A percentile compares a stretch with the other conserved stretches of the same genome.
These are phyloP conservation scores for Cryptosporidium tyzzeri DNA, from an alignment of 169 alveolate genomes.

Conservation along the genomic window DNA sequence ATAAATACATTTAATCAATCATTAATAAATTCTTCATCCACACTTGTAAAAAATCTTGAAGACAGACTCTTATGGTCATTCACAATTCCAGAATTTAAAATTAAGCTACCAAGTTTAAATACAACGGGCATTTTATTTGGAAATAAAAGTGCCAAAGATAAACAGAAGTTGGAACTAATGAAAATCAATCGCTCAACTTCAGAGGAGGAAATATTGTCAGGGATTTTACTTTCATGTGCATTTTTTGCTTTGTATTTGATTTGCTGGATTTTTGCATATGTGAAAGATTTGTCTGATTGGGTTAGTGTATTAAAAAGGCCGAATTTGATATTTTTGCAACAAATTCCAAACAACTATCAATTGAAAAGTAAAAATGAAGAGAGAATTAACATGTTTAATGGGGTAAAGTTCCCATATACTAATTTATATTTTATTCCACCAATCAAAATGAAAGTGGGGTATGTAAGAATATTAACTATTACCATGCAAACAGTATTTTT, in stretches of 20 bases:
- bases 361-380: slow-evolving; percentile 8
- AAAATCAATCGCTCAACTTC: slow-evolving; percentile 51
- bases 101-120: background rate
- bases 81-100: slow-evolving; percentile 27
- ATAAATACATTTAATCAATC: background rate
- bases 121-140: background rate
- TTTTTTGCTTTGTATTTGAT: slow-evolving; percentile 51
- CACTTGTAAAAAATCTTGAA: background rate
- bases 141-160: background rate
- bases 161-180: slow-evolving; percentile 1
- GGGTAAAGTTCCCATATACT: slow-evolving; percentile 39
- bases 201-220: slow-evolving; percentile 67
- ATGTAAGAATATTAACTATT: slow-evolving; percentile 44
- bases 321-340: slow-evolving; percentile 40
- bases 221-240: slow-evolving; percentile 36
- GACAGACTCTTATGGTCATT: slow-evolving; percentile 31
- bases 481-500: slow-evolving; percentile 43
- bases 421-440: slow-evolving; percentile 20
- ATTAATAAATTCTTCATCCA: background rate
- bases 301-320: slow-evolving; percentile 46
- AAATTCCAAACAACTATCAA: slow-evolving; percentile 8
- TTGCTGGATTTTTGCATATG: slow-evolving; percentile 62
- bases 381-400: background rate
- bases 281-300: slow-evolving; percentile 58
- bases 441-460: slow-evolving; percentile 30